These are phyloP conservation scores for Trichoderma asperellum DNA, from an alignment of 2,329 filamentous ascomycete genomes.

Conservation along the genomic window DNA sequence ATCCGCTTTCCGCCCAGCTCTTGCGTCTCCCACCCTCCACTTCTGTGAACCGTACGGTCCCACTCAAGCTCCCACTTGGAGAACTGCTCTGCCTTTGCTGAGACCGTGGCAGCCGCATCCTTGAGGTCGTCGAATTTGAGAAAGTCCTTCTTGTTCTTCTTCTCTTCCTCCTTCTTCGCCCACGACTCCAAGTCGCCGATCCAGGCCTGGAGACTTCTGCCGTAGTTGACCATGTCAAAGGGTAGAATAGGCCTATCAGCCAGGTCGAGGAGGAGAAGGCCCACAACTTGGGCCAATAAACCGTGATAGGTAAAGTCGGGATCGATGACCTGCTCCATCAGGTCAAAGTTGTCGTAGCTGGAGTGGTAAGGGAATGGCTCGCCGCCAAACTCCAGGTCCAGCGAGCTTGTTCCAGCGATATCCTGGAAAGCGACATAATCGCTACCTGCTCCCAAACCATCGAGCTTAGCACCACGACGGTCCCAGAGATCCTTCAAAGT, in stretches of 20 bases:
- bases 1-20: slow-evolving; percentile 69
- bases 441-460: slow-evolving; percentile 71
- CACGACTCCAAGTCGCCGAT: slow-evolving; percentile 69
- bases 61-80: slow-evolving; percentile 77
- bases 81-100: slow-evolving; percentile 59
- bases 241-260: slow-evolving; percentile 80
- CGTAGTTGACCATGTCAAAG: slow-evolving; percentile 78
- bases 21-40: slow-evolving; percentile 76
- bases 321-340: slow-evolving; percentile 80
- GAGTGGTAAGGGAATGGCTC: slow-evolving; percentile 72
- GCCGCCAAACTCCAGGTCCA: slow-evolving; percentile 81
- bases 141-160: slow-evolving; percentile 31
- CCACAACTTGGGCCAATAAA: slow-evolving; percentile 76
- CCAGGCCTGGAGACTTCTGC: slow-evolving; percentile 65
- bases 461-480: slow-evolving; percentile 61
- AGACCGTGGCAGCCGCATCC: slow-evolving; percentile 65
- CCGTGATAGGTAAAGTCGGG: slow-evolving; percentile 82
- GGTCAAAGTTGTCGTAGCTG: slow-evolving; percentile 88
- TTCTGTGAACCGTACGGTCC: slow-evolving; percentile 71
- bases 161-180: slow-evolving; percentile 57
- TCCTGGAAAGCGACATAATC: slow-evolving; percentile 92
- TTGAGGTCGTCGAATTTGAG: slow-evolving; percentile 42
- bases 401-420: slow-evolving; percentile 83
- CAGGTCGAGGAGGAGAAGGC: slow-evolving; percentile 82
- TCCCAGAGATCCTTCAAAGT: slow-evolving; percentile 80